phyloP scores from a whole-genome alignment of 768 basidiomycete genomes.

The Peribolospora kevripleyi region DNA sequence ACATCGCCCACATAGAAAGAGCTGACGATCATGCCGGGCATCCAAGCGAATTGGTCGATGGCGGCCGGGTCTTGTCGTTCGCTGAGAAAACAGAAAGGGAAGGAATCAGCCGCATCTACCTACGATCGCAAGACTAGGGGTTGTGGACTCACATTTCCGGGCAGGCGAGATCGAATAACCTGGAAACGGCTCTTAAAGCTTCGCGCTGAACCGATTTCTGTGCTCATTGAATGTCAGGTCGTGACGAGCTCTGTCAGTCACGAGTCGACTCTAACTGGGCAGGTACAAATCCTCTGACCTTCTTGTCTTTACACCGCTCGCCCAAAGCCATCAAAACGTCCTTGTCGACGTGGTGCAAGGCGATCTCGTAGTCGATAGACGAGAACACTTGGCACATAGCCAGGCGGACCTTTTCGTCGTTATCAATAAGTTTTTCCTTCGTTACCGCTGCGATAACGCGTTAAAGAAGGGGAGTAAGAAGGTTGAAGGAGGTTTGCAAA shows the following conservation, averaged over 20 bases:
- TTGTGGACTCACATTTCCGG: conserved; percentile 52
- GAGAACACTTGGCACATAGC: conserved; percentile 60
- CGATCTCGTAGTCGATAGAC: conserved; percentile 71
- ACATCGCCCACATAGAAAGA: not conserved
- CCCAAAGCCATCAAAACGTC: conserved; percentile 38
- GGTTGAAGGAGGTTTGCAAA: not conserved
- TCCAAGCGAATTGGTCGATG: conserved; percentile 69
- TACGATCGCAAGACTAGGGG: not conserved
- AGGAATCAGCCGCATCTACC: not conserved
- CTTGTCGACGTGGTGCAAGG: conserved; percentile 50
- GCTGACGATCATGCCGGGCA: conserved; percentile 50
- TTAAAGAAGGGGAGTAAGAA: not conserved
- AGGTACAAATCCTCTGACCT: conserved; percentile 26
- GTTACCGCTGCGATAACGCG: conserved; percentile 31
- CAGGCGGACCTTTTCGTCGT: conserved; percentile 73
- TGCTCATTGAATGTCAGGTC: too few relatives aligned
- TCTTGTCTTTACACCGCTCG: conserved; percentile 59
- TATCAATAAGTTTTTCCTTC: conserved; percentile 44
- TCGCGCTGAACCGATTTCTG: conserved; percentile 27
- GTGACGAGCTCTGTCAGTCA: not conserved
- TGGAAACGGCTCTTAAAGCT: conserved; percentile 51
- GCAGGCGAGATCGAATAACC: conserved; percentile 55
- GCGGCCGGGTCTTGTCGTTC: conserved; percentile 55
- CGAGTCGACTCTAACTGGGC: not conserved
- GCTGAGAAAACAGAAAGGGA: conserved; percentile 23